Percentiles rank a stretch among this genome's conserved stretches.
Evolutionary conservation across 192 early-diverging fungal genomes (phyloP).

Genomic region (Coemansia sp.): DNA sequence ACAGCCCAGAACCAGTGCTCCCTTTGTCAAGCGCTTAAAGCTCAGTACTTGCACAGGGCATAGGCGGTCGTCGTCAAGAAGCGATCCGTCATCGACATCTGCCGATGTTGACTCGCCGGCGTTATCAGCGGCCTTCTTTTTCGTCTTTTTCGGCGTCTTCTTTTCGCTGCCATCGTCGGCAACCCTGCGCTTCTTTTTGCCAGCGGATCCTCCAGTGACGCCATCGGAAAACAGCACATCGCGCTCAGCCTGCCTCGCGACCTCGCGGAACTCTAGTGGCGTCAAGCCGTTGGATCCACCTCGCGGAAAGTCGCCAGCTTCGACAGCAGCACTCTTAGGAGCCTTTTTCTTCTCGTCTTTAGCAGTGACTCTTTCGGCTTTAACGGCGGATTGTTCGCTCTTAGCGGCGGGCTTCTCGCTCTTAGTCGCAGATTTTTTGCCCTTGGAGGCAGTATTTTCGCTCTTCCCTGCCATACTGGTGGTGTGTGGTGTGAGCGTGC

Average conservation of each 20-base stretch:
- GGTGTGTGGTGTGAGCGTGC: neutral
- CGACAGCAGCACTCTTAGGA: conserved; percentile 36
- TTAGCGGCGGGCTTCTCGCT: neutral
- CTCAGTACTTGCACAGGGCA: conserved; percentile 37
- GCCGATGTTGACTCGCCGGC: neutral
- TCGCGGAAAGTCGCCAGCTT: conserved; percentile 72
- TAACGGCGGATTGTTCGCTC: neutral
- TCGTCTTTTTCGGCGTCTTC: conserved; percentile 53
- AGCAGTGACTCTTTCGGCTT: neutral
- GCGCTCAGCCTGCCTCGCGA: conserved; percentile 69
- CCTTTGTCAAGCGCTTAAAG: conserved; percentile 65
- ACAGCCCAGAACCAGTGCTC: conserved; percentile 73
- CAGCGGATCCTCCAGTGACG: conserved; percentile 34
- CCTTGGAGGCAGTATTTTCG: conserved; percentile 11
- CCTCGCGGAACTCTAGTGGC: conserved; percentile 79
- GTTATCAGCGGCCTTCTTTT: conserved; percentile 47
- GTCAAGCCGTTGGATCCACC: conserved; percentile 79
- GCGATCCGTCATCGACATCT: conserved; percentile 2
- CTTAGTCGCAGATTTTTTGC: neutral
- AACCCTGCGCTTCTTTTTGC: conserved; percentile 60
- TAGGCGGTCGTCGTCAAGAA: conserved; percentile 28
- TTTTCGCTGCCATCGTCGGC: conserved; percentile 26
- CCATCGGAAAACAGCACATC: conserved; percentile 62
- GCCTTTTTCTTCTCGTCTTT: conserved; percentile 16
- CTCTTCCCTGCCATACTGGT: conserved; percentile 20